phyloP scores from a whole-genome alignment of 2,329 filamentous ascomycete genomes.

The Graphium sp. region DNA sequence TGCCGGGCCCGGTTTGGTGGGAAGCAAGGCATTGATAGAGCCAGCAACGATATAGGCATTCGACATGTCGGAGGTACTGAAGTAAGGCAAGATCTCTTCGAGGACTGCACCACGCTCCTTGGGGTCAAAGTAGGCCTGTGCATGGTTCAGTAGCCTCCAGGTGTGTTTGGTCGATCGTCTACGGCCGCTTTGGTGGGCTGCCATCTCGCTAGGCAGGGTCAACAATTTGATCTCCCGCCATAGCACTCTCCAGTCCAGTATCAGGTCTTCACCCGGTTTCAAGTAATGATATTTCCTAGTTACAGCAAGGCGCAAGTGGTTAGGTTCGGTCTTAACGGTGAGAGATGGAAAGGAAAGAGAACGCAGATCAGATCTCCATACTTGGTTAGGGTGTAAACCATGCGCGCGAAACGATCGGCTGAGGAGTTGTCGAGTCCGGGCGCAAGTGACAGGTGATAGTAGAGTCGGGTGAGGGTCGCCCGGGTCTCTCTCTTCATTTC shows the following conservation, averaged over 20 bases:
- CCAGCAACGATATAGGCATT: constrained; percentile 88
- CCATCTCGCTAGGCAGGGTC: constrained; percentile 71
- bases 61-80: constrained; percentile 83
- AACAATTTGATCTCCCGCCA: constrained; percentile 88
- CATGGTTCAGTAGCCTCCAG: constrained; percentile 78
- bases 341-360: neutral
- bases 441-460: constrained; percentile 84
- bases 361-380: constrained; percentile 23
- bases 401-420: constrained; percentile 83
- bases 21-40: constrained; percentile 71
- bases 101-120: constrained; percentile 67
- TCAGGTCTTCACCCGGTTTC: constrained; percentile 75
- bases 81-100: constrained; percentile 68
- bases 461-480: constrained; percentile 71
- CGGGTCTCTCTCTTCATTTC: constrained; percentile 78
- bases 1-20: constrained; percentile 61
- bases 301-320: neutral
- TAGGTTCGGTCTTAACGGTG: constrained; percentile 5
- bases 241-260: constrained; percentile 80
- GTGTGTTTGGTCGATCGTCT: constrained; percentile 46
- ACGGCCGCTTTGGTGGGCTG: constrained; percentile 40
- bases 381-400: constrained; percentile 95
- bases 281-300: constrained; percentile 85
- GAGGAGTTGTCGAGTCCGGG: constrained; percentile 72
- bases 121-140: constrained; percentile 85